Conservation (phyloP, 2,329 filamentous ascomycete genomes). For the Verruconis gallopava region DNA sequence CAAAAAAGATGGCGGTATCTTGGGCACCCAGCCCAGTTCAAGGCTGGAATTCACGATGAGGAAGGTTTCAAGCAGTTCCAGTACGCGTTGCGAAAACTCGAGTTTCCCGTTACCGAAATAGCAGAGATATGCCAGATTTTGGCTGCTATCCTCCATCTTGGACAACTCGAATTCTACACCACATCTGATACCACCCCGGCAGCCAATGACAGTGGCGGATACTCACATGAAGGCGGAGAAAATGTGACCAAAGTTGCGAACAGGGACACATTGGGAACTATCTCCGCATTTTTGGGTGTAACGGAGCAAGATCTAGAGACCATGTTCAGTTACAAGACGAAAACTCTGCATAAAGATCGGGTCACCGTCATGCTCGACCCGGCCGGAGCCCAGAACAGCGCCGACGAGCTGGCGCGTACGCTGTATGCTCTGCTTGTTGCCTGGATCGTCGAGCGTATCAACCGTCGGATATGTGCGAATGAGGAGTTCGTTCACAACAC, state of each 20-base stretch:
- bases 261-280: slow-evolving; percentile 71
- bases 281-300: slow-evolving; percentile 92
- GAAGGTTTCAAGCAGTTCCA: slow-evolving; percentile 98
- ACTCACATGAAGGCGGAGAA: slow-evolving; percentile 86
- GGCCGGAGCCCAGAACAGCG: slow-evolving; percentile 75
- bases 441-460: slow-evolving; percentile 85
- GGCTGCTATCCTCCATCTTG: slow-evolving; percentile 90
- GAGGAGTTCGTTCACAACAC: slow-evolving; percentile 90
- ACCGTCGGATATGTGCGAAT: slow-evolving; percentile 73
- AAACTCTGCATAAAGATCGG: slow-evolving; percentile 87
- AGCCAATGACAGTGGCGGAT: slow-evolving; percentile 87
- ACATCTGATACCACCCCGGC: slow-evolving; percentile 65
- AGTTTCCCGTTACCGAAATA: slow-evolving; percentile 86
- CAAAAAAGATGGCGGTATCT: slow-evolving; percentile 91
- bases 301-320: slow-evolving; percentile 68
- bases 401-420: slow-evolving; percentile 85
- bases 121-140: slow-evolving; percentile 94
- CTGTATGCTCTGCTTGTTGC: slow-evolving; percentile 89
- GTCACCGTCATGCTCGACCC: slow-evolving; percentile 99
- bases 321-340: slow-evolving; percentile 89
- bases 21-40: slow-evolving; percentile 90
- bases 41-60: slow-evolving; percentile 89
- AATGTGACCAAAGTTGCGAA: slow-evolving; percentile 81
- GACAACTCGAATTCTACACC: slow-evolving; percentile 85
- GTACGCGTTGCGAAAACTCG: slow-evolving; percentile 81